Conservation (phyloP, 192 early-diverging fungal genomes). For the Backusella liffmaniae region DNA sequence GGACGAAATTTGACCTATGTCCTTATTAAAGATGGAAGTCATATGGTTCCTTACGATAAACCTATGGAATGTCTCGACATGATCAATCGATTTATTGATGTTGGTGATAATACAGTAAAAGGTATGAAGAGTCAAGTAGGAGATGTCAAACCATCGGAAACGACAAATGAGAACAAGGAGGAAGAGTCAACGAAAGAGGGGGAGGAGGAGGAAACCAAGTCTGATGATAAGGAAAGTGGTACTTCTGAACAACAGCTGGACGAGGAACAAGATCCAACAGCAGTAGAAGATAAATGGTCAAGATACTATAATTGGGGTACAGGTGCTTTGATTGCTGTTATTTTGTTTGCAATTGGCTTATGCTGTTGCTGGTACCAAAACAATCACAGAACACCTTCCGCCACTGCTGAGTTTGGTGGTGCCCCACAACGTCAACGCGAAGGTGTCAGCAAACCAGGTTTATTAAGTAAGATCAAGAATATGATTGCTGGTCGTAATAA, state of each 20-base stretch:
- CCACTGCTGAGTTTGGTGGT: neutral
- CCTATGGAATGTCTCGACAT: constrained; percentile 78
- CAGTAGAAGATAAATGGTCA: constrained; percentile 16
- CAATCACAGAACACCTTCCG: neutral
- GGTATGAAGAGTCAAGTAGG: constrained; percentile 26
- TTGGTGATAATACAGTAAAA: constrained; percentile 29
- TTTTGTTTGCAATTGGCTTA: constrained; percentile 22
- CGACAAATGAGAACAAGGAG: neutral
- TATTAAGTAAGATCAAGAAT: neutral
- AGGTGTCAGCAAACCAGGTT: neutral
- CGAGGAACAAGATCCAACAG: neutral
- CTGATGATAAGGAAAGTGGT: neutral
- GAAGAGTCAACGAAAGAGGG: neutral
- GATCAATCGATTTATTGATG: constrained; percentile 81
- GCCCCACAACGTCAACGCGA: neutral
- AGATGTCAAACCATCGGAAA: neutral
- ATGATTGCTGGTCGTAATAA: neutral
- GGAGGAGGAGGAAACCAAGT: neutral
- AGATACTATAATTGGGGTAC: constrained; percentile 30
- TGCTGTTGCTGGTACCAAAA: constrained; percentile 30
- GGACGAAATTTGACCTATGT: constrained; percentile 77
- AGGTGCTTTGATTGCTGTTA: constrained; percentile 17
- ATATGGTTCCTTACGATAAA: constrained; percentile 91
- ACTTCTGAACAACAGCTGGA: neutral
- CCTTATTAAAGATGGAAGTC: constrained; percentile 80